Evolutionary conservation across 768 basidiomycete species (phyloP).

Genomic region (Suillus occidentalis): DNA sequence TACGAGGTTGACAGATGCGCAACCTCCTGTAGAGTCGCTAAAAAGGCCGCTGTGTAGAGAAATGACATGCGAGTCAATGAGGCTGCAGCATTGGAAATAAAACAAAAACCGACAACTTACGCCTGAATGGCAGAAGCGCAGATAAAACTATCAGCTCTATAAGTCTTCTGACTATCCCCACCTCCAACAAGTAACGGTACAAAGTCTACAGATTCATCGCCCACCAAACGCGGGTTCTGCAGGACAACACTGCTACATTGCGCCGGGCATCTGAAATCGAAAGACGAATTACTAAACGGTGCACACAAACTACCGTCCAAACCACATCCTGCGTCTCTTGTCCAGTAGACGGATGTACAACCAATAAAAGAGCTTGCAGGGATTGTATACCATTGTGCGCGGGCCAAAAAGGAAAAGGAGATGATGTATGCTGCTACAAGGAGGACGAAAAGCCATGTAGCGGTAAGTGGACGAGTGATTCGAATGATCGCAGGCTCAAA

Average conservation of each 20-base stretch:
- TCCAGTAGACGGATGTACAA: constrained; percentile 74
- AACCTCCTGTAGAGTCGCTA: constrained; percentile 69
- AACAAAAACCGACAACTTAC: constrained; percentile 41
- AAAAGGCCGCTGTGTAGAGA: constrained; percentile 55
- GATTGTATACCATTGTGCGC: constrained; percentile 71
- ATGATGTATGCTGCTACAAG: constrained; percentile 66
- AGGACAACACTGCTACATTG: constrained; percentile 63
- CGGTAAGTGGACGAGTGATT: constrained; percentile 51
- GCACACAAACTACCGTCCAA: constrained; percentile 64
- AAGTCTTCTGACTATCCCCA: constrained; percentile 68
- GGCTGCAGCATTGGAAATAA: background rate
- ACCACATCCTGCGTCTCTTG: constrained; percentile 68
- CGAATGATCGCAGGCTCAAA: constrained; percentile 58
- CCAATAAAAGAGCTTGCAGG: constrained; percentile 61
- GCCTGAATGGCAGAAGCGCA: constrained; percentile 83
- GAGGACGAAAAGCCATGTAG: constrained; percentile 53
- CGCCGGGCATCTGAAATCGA: constrained; percentile 82
- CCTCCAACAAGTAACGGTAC: constrained; percentile 85
- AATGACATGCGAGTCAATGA: constrained; percentile 8
- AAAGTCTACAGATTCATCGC: constrained; percentile 61
- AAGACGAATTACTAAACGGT: constrained; percentile 59
- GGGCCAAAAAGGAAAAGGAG: constrained; percentile 68
- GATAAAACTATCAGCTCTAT: constrained; percentile 82
- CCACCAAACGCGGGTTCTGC: constrained; percentile 74
- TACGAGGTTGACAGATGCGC: constrained; percentile 64